Evolutionary conservation across 495 filamentous ascomycete genomes (phyloP).

Genomic region (Penicillium pulvis): DNA sequence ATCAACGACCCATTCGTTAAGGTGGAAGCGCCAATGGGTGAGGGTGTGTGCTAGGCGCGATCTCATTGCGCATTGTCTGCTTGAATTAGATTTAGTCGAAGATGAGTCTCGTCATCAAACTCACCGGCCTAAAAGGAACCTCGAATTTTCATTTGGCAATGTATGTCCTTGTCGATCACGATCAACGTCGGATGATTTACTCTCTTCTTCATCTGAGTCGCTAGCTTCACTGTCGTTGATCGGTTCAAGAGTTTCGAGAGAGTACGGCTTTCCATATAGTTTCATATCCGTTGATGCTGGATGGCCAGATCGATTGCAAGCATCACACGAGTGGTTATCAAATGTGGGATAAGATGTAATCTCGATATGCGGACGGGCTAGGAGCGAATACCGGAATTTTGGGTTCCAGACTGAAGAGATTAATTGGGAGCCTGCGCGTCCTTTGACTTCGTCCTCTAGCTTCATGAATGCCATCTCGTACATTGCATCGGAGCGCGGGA

Average conservation of each 20-base stretch:
- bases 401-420: slow-evolving; percentile 71
- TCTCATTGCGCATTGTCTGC: slow-evolving; percentile 64
- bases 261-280: slow-evolving; percentile 70
- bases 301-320: slow-evolving; percentile 72
- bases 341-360: slow-evolving; percentile 36
- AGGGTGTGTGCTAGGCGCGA: slow-evolving; percentile 70
- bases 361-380: slow-evolving; percentile 60
- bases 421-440: slow-evolving; percentile 69
- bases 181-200: slow-evolving; percentile 10
- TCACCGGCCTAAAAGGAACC: slow-evolving; percentile 50
- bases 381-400: slow-evolving; percentile 65
- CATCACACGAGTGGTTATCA: slow-evolving; percentile 62
- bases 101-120: slow-evolving; percentile 11
- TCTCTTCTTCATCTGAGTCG: slow-evolving; percentile 34
- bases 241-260: slow-evolving; percentile 67
- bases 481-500: slow-evolving; percentile 61
- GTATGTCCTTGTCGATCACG: slow-evolving; percentile 38
- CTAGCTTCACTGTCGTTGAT: slow-evolving; percentile 44
- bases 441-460: slow-evolving; percentile 70
- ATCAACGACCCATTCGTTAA: slow-evolving; percentile 69
- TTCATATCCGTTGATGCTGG: slow-evolving; percentile 62
- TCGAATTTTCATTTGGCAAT: slow-evolving; percentile 34
- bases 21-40: slow-evolving; percentile 73
- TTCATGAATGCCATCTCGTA: slow-evolving; percentile 75
- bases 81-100: not conserved